Conservation (phyloP, 1,284 basidiomycete species). For the Pulchroboletus neoregius region DNA sequence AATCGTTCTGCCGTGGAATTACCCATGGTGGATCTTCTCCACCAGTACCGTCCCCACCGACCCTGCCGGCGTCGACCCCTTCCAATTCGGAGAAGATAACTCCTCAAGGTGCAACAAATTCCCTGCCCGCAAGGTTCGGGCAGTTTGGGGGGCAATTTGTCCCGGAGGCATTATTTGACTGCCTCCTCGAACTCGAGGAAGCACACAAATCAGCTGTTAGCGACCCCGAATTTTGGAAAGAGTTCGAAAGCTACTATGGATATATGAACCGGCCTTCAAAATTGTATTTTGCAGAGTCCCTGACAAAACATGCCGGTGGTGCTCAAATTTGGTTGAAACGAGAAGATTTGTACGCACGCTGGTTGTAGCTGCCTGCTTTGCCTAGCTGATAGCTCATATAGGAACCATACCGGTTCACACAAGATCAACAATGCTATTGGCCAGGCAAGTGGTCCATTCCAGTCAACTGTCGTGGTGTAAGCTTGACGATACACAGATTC, state of each 20-base stretch:
- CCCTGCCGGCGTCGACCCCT: slow-evolving; percentile 44
- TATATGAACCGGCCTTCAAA: slow-evolving; percentile 51
- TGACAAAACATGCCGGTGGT: slow-evolving; percentile 43
- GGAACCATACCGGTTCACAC: slow-evolving; percentile 95
- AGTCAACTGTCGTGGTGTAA: not conserved
- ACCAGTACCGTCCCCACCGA: slow-evolving; percentile 31
- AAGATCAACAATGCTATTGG: slow-evolving; percentile 97
- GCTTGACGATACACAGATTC: slow-evolving; percentile 51
- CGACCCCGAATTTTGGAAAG: slow-evolving; percentile 92
- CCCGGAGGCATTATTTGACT: slow-evolving; percentile 91
- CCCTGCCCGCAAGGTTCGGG: slow-evolving; percentile 84
- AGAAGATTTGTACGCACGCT: slow-evolving; percentile 76
- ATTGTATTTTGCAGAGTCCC: slow-evolving; percentile 54
- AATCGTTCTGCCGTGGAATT: slow-evolving; percentile 72
- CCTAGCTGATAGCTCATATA: slow-evolving; percentile 28
- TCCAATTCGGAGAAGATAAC: slow-evolving; percentile 2
- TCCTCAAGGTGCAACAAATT: slow-evolving; percentile 12
- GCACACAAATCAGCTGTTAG: slow-evolving; percentile 84
- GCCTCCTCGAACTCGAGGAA: slow-evolving; percentile 85
- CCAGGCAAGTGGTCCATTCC: slow-evolving; percentile 47
- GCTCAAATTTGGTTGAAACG: slow-evolving; percentile 98
- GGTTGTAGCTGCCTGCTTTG: not conserved
- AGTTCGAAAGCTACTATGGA: slow-evolving; percentile 84
- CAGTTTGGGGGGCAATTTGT: slow-evolving; percentile 97
- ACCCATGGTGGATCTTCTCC: slow-evolving; percentile 54